phyloP scores from a whole-genome alignment of 2,329 filamentous ascomycete species.

The Sclerotinia minor region DNA sequence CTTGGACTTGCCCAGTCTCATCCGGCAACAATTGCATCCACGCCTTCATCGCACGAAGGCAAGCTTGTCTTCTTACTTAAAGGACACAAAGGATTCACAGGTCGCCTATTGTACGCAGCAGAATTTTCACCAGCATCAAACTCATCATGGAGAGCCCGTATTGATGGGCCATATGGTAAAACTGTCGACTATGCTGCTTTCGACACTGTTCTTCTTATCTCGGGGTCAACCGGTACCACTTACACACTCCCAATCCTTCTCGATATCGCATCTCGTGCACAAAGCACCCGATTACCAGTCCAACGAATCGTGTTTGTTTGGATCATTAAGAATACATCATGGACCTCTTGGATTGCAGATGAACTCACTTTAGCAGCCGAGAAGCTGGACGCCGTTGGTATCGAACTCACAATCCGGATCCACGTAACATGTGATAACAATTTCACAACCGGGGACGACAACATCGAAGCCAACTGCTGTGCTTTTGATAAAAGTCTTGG shows the following conservation, averaged over 20 bases:
- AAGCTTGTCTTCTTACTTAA: slow-evolving; percentile 62
- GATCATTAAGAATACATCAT: slow-evolving; percentile 56
- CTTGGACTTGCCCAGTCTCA: slow-evolving; percentile 58
- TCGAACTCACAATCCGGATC: slow-evolving; percentile 54
- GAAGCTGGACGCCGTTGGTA: slow-evolving; percentile 48
- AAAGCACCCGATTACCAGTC: slow-evolving; percentile 43
- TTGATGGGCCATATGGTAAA: slow-evolving; percentile 58
- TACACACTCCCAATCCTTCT: slow-evolving; percentile 59
- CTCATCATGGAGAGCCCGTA: slow-evolving; percentile 44
- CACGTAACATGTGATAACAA: slow-evolving; percentile 50
- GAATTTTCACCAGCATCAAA: slow-evolving; percentile 27
- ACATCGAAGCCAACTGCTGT: slow-evolving; percentile 25
- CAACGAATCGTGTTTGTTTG: slow-evolving; percentile 56
- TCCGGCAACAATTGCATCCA: slow-evolving; percentile 60
- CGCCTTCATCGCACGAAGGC: slow-evolving; percentile 53
- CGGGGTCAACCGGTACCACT: slow-evolving; percentile 62
- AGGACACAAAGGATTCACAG: slow-evolving; percentile 58
- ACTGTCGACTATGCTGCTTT: slow-evolving; percentile 56
- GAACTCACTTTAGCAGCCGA: slow-evolving; percentile 37
- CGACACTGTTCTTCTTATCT: slow-evolving; percentile 60
- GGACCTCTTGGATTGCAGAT: slow-evolving; percentile 49
- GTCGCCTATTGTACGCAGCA: slow-evolving; percentile 51
- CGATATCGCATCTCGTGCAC: slow-evolving; percentile 31
- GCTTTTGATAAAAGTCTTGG: slow-evolving; percentile 31
- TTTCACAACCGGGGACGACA: slow-evolving; percentile 28